Base-by-base conservation (phyloP, 192 early-diverging fungal species). In the Coemansia sp. region DNA sequence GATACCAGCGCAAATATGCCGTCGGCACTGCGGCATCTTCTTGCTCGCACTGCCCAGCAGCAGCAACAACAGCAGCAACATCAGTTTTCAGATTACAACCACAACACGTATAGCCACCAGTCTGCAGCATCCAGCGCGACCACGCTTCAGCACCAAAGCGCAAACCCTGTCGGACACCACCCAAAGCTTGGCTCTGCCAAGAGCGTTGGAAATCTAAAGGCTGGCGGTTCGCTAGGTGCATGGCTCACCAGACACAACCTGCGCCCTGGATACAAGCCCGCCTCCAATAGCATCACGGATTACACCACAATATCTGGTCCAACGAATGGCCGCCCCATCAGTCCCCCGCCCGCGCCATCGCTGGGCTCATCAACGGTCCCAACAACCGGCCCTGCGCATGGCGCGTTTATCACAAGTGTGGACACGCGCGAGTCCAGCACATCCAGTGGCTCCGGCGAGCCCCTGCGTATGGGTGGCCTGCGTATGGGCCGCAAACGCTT, bases 181-280 rank as follows among this genome's bases (percentile, higher is more conserved):
- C 10, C 71, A 48, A 65, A 61, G 59, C 68, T 79, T 43, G 48
- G 59, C 5, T 42, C 71, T 6, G 61, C 77, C 7, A 74, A 74
- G 49, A 79, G 77, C 65, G 70, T 66, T 25, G 61, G 73, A 31
- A 81, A 75, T 39, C 65, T 79, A 29, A 69, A 66, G 43, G 67
- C 77, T 6, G 71, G 77, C 57, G 65, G 78, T 49, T 34, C 72
- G n/a, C 56, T 81, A 35, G 73, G 78, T 29, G 73, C 73, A 1
- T 81, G 78, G 78, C 67, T 81, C 43, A 71, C 78, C 51, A 72
- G 71, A 60, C 71, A 81, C 72, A 51, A 64, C 35, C 64, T 81
- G 66, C 78, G 78, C 40, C 66, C 70, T 16, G 59, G 63, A 12
- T 33, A 56, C 31, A 56, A 56, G 8, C 53, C 53, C 23, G 21